Base-by-base conservation (phyloP, 768 basidiomycete species). In the Suillus subaureus region DNA sequence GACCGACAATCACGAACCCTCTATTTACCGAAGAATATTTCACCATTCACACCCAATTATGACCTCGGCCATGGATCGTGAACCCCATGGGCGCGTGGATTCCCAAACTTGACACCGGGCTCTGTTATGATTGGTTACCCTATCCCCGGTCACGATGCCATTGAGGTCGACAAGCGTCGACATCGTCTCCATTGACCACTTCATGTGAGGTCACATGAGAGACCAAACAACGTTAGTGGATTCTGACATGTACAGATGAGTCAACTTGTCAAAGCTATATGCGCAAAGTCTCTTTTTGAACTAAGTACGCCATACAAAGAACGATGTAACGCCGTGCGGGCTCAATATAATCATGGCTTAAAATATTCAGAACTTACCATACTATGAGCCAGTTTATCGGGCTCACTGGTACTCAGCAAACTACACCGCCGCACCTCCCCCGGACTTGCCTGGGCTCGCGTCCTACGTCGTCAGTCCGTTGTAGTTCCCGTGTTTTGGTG, bases 191-290 rank as follows among this genome's bases (percentile, higher is more conserved):
- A 23, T 23, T 13, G n/a, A 37, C 71, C 80, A 1, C 71, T 86
- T 42, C 72, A 84, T n/a, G 83, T 83, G 0, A 83, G 83, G 0
- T 87, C 69, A 88, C 35, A 83, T 86, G 84, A 70, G 78, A 9
- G 67, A 68, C 33, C 18, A 37, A 57, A 26, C 39, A 26, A 16
- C 13, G 15, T 39, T 11, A 57, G 23, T 39, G 39, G 56, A n/a
- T 12, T 37, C 55, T 15, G 3, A 15, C 15, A 56, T 37, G 49
- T 51, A 51, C 49, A 51, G 49, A 26, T 51, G 15, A 51, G 26
- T 52, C 51, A 26, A 52, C 26, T 28, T 28, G 16, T 57, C 37
- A 11, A 16, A 16, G 35, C 13, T 57, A 57, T 23, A 23, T 37
- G 55, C 13, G n/a, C 23, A 16, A 57, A 57, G 23, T 18, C 15